Evolutionary conservation across 495 filamentous ascomycete species (phyloP).

Genomic region (Sporormia fimetaria): DNA sequence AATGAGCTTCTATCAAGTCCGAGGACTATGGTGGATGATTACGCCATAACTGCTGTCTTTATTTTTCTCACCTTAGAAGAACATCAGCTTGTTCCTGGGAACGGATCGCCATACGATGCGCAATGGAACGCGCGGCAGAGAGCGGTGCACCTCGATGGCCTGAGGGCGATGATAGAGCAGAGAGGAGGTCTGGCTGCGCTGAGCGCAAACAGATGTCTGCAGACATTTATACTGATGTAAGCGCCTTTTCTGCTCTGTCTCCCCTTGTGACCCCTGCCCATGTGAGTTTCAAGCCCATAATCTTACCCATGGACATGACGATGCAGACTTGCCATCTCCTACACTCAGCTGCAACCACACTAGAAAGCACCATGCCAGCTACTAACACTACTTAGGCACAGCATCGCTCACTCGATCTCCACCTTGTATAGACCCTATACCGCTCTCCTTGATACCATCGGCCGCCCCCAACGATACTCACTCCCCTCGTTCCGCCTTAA

Average conservation of each 20-base stretch:
- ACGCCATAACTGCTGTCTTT: slow-evolving; percentile 27
- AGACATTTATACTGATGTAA: slow-evolving; percentile 27
- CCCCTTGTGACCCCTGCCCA: not conserved
- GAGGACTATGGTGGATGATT: slow-evolving; percentile 18
- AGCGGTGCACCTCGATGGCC: slow-evolving; percentile 25
- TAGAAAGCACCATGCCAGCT: too few species aligned
- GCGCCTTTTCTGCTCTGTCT: slow-evolving; percentile 1
- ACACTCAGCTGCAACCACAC: too few species aligned
- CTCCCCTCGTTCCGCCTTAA: slow-evolving; percentile 11
- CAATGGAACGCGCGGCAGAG: slow-evolving; percentile 12
- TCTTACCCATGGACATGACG: too few species aligned
- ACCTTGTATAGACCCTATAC: slow-evolving; percentile 21
- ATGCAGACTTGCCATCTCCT: too few species aligned
- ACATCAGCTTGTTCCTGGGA: slow-evolving; percentile 15
- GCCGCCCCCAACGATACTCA: slow-evolving; percentile 16
- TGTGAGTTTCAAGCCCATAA: too few species aligned
- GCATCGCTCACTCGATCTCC: slow-evolving; percentile 17
- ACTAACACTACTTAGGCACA: slow-evolving; percentile 17
- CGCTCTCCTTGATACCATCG: slow-evolving; percentile 14
- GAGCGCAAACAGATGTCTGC: slow-evolving; percentile 23
- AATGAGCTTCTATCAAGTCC: slow-evolving; percentile 21
- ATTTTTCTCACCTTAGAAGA: slow-evolving; percentile 27
- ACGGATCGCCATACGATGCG: slow-evolving; percentile 1
- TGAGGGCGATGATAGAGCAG: slow-evolving; percentile 26
- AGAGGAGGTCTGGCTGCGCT: slow-evolving; percentile 23